A percentile compares a stretch with the other conserved stretches of the same genome.
Evolutionary conservation across 2,329 filamentous ascomycete species (phyloP).

Genomic region (Arthrobotrys iridis): DNA sequence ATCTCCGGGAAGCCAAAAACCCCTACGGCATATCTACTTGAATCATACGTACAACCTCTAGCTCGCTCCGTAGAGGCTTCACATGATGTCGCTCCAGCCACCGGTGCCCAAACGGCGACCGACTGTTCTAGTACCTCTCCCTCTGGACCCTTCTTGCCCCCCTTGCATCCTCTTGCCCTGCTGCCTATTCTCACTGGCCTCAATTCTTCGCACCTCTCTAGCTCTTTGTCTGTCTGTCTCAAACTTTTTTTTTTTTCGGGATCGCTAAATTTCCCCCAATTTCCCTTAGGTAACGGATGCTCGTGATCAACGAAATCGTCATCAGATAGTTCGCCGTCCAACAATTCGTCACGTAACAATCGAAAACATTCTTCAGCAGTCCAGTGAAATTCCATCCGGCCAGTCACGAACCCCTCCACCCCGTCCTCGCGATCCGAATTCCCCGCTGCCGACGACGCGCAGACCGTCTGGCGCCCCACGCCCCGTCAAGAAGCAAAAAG

Average conservation of each 20-base stretch:
- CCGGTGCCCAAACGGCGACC: constrained; percentile 66
- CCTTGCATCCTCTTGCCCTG: constrained; percentile 35
- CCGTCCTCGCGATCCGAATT: constrained; percentile 63
- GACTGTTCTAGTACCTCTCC: constrained; percentile 69
- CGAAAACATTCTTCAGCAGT: constrained; percentile 93
- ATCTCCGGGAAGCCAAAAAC: neutral
- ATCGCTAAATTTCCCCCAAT: constrained; percentile 56
- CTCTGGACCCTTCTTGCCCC: neutral
- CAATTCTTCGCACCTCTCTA: constrained; percentile 20
- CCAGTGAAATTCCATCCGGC: constrained; percentile 92
- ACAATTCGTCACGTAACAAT: constrained; percentile 82
- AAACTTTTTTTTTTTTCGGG: constrained; percentile 56
- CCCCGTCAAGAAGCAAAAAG: constrained; percentile 62
- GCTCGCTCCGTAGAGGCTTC: neutral
- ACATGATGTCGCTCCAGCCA: constrained; percentile 55
- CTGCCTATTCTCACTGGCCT: constrained; percentile 49
- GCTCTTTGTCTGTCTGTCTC: constrained; percentile 32
- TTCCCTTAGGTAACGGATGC: constrained; percentile 68
- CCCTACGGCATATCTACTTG: neutral
- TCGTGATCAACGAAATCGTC: constrained; percentile 64
- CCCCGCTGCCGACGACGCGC: constrained; percentile 65
- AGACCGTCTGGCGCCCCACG: constrained; percentile 61
- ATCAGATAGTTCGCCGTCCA: constrained; percentile 57
- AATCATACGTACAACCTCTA: neutral
- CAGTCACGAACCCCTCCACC: constrained; percentile 79